Evolutionary conservation across 192 early-diverging fungal genomes (phyloP), one percentile per base, ranked within the genome.

Genomic region (Coemansia sp.): DNA sequence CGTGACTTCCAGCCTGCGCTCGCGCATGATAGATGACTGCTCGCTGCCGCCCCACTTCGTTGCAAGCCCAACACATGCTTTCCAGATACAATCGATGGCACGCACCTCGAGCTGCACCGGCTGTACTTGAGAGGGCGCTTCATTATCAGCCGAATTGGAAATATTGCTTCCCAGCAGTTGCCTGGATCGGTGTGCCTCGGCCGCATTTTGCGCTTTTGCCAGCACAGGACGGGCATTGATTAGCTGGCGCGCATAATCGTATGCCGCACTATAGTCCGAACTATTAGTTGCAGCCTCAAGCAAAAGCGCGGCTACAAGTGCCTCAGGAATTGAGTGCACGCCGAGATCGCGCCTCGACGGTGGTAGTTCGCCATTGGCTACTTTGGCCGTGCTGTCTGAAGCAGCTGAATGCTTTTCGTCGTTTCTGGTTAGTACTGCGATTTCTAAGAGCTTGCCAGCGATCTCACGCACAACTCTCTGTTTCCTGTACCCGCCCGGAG

Each of bases 161-260:
- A 5, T 18, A 5, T 15, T 14, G 44, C 44, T 46, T 46, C 44
- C 44, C 63, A 71, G 18, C 18, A 71, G 38, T 24, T 60, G 63
- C 45, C 36, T 24, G 33, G 68, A 65, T 6, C 74, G 41, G 24
- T 67, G 33, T 18, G 21, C 60, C 21, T 76, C 74, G 5, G 49
- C 52, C 9, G 41, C 63, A 4, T 36, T 43, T 51, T 63, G 23
- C 21, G 58, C 60, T 15, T 55, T 62, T 33, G 21, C 55, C 8
- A 77, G 49, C 43, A 71, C 57, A 0, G 44, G 4, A 1, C 69
- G 69, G 14, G 69, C 69, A 18, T 57, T 71, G 10, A 53, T 24
- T 38, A 77, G 66, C 65, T 72, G 75, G 21, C 75, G 69, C 14
- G 65, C 66, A 68, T 67, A 67, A 3, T 65, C 48, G 24, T 67